These are phyloP conservation scores for Acer campestre DNA, from an alignment of 345 rosid species.

Conservation along the genomic window DNA sequence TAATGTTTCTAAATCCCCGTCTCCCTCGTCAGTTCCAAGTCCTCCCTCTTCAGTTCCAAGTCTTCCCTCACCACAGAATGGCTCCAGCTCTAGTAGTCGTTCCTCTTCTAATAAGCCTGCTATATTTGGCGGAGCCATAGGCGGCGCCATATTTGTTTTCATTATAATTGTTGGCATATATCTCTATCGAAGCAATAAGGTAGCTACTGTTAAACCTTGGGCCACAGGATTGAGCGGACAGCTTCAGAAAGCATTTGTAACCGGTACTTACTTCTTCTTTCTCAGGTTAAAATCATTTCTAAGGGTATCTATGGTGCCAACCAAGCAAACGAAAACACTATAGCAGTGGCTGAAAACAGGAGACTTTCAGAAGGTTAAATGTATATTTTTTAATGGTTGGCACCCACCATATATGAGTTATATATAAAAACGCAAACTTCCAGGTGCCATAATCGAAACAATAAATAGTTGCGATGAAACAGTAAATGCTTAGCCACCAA, in stretches of 20 bases:
- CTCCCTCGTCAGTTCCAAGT: constrained; percentile 16
- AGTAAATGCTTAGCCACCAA: neutral
- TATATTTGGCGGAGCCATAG: constrained; percentile 40
- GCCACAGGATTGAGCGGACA: constrained; percentile 95
- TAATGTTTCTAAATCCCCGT: constrained; percentile 23
- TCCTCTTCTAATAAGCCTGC: too few relatives aligned
- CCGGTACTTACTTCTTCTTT: constrained; percentile 51
- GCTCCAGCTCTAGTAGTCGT: neutral
- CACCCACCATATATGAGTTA: too few relatives aligned
- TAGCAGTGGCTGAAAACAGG: neutral
- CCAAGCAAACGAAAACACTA: constrained; percentile 9
- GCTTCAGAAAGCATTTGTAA: constrained; percentile 81
- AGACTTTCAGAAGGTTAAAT: too few relatives aligned
- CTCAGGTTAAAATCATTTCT: constrained; percentile 12
- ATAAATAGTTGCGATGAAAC: too few relatives aligned
- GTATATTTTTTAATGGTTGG: too few relatives aligned
- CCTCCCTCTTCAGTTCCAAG: too few relatives aligned
- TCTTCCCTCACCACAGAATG: neutral
- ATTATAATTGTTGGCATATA: constrained; percentile 35
- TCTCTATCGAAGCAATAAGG: constrained; percentile 45
- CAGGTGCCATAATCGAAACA: too few relatives aligned
- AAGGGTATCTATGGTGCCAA: constrained; percentile 20
- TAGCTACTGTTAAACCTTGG: constrained; percentile 85
- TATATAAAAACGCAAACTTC: too few relatives aligned
- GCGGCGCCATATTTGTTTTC: constrained; percentile 40